Evolutionary conservation across 1,284 basidiomycete genomes (phyloP), one percentile per base, ranked within the genome.

Genomic region (Schizophyllum amplum): DNA sequence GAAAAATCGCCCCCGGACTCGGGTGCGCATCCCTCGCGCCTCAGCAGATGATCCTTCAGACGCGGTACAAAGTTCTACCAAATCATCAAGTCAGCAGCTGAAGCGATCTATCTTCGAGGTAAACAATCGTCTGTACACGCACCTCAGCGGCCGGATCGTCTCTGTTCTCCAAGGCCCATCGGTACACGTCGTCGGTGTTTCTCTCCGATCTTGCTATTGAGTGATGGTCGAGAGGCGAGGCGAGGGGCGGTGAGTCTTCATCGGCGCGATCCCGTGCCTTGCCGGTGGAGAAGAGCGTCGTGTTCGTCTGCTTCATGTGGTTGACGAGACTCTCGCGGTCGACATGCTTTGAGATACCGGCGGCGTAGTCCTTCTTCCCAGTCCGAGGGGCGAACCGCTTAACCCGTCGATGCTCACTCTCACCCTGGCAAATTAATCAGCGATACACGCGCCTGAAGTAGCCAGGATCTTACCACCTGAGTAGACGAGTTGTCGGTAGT

Each of bases 381-480:
- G 33, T 42, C 4, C 33, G 33, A 42, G 3, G 3, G 11, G 33
- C 33, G 17, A 42, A 42, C 4, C 54, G 59, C 56, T 73, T 73
- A 24, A 71, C 63, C 0, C 59, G 24, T 20, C 63, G 55, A 57
- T 73, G 70, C 0, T 66, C 67, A 24, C 69, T 67, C 64, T 73
- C 68, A 6, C 68, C 67, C 71, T 72, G 57, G 1, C n/a, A n/a
- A 46, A 57, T 24, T 1, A 48, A 22, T 1, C 2, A 50, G 48
- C 17, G n/a, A 20, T 15, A n/a, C 3, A 50, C 20, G 13, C 2
- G 4, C 20, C 15, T 3, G 2, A 50, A 21, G 48, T 5, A 20
- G 11, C 11, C 22, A 15, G 24, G 9, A 24, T 52, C 61, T 50
- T 26, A 63, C 64, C 13, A 57, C 42, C 54, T 63, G 58, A 5